These are phyloP conservation scores for Karstenula rhodostoma DNA, from an alignment of 2,329 filamentous ascomycete species.

Conservation along the genomic window DNA sequence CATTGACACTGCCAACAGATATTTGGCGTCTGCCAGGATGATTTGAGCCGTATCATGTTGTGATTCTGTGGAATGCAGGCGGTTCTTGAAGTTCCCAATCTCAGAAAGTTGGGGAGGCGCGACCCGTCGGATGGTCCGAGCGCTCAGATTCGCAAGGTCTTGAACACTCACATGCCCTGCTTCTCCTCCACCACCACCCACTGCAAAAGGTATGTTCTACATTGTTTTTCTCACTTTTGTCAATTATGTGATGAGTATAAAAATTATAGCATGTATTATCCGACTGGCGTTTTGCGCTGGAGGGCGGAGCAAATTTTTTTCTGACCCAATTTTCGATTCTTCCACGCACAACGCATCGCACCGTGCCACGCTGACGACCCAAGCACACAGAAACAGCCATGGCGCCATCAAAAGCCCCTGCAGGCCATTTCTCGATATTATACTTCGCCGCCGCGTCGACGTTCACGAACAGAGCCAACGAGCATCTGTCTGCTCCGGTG, in stretches of 20 bases:
- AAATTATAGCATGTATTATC: slow-evolving; percentile 61
- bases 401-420: slow-evolving; percentile 58
- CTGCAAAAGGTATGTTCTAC: slow-evolving; percentile 28
- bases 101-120: slow-evolving; percentile 16
- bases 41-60: slow-evolving; percentile 1
- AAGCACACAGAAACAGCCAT: slow-evolving; percentile 33
- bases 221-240: neutral
- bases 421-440: slow-evolving; percentile 77
- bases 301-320: slow-evolving; percentile 44
- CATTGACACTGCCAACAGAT: slow-evolving; percentile 39
- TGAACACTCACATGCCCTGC: slow-evolving; percentile 29
- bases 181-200: slow-evolving; percentile 18
- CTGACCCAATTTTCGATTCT: slow-evolving; percentile 34
- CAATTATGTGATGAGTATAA: slow-evolving; percentile 46
- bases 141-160: slow-evolving; percentile 27
- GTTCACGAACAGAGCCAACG: slow-evolving; percentile 72
- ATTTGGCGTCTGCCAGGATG: slow-evolving; percentile 20
- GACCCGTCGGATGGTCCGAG: slow-evolving; percentile 16
- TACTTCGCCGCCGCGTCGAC: slow-evolving; percentile 82
- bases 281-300: slow-evolving; percentile 43
- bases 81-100: slow-evolving; percentile 3
- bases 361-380: slow-evolving; percentile 25
- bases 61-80: neutral
- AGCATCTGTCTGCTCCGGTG: slow-evolving; percentile 72
- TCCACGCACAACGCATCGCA: neutral